phyloP scores from a whole-genome alignment of 2,329 filamentous ascomycete species.

The Lachnellula suecica region DNA sequence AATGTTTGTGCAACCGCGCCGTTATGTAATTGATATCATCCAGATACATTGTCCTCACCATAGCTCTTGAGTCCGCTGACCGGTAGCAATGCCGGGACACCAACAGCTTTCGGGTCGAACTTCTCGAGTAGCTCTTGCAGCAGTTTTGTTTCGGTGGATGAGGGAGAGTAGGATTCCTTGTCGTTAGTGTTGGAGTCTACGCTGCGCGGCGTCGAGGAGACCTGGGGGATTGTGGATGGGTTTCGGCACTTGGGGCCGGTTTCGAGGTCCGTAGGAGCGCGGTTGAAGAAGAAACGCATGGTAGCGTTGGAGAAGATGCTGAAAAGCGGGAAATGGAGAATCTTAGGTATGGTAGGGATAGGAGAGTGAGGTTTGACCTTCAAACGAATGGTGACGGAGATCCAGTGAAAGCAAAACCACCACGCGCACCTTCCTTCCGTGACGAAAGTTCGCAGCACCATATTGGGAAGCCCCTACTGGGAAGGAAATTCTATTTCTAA shows the following conservation, averaged over 20 bases:
- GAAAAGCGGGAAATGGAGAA: no score
- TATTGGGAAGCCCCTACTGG: background rate
- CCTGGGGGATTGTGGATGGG: no score
- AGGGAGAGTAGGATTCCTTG: no score
- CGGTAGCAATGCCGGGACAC: conserved; percentile 2
- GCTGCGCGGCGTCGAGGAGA: no score
- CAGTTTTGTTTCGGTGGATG: no score
- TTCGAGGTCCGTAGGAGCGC: background rate
- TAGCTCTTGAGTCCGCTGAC: conserved; percentile 8
- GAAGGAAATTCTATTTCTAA: conserved; percentile 3
- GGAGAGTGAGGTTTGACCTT: no score
- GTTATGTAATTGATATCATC: conserved; percentile 17
- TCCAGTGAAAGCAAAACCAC: no score
- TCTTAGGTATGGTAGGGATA: no score
- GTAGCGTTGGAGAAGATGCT: background rate
- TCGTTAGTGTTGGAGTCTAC: background rate
- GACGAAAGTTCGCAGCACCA: background rate
- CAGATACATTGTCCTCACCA: conserved; percentile 14
- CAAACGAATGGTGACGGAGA: no score
- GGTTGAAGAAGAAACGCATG: background rate
- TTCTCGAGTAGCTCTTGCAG: conserved; percentile 13
- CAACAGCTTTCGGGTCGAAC: conserved; percentile 10
- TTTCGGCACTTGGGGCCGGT: background rate
- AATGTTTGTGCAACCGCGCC: conserved; percentile 16
- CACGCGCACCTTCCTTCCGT: no score